Conservation (phyloP, 176 grass and related monocot genomes). For the Oryza punctata region DNA sequence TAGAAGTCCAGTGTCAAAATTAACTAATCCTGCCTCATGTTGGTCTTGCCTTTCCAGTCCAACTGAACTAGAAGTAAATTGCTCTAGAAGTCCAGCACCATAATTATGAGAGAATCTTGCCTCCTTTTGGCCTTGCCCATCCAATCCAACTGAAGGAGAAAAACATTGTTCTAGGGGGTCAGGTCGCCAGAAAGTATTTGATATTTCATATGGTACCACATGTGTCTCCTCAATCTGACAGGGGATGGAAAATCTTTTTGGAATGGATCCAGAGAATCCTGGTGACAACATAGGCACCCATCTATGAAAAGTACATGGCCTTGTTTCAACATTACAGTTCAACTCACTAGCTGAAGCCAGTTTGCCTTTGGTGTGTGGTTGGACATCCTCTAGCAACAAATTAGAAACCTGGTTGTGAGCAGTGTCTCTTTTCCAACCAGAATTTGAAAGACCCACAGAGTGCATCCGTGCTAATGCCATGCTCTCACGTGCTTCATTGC, state of each 20-base stretch:
- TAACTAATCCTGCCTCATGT: slow-evolving; percentile 17
- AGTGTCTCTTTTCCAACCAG: slow-evolving; percentile 25
- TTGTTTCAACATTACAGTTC: slow-evolving; percentile 38
- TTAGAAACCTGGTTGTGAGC: slow-evolving; percentile 40
- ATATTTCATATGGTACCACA: slow-evolving; percentile 32
- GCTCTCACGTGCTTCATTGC: slow-evolving; percentile 35
- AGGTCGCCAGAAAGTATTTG: slow-evolving; percentile 41
- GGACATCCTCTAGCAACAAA: slow-evolving; percentile 38
- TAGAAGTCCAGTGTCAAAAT: slow-evolving; percentile 27
- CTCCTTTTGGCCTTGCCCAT: background rate
- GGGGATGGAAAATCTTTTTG: slow-evolving; percentile 24
- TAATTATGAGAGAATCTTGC: slow-evolving; percentile 18
- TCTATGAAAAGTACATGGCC: slow-evolving; percentile 24
- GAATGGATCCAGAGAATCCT: slow-evolving; percentile 21
- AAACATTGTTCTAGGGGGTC: slow-evolving; percentile 32
- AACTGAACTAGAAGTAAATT: slow-evolving; percentile 33
- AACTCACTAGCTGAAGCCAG: slow-evolving; percentile 32
- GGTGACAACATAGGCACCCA: slow-evolving; percentile 30
- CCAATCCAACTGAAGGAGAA: slow-evolving; percentile 37
- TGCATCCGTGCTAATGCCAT: slow-evolving; percentile 45
- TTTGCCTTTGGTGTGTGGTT: slow-evolving; percentile 26
- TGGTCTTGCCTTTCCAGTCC: slow-evolving; percentile 5
- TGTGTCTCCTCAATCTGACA: slow-evolving; percentile 39
- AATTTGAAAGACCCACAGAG: slow-evolving; percentile 27
- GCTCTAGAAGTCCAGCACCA: slow-evolving; percentile 36